Conservation (phyloP, 176 grass and related monocot genomes). For the Avena eriantha region DNA sequence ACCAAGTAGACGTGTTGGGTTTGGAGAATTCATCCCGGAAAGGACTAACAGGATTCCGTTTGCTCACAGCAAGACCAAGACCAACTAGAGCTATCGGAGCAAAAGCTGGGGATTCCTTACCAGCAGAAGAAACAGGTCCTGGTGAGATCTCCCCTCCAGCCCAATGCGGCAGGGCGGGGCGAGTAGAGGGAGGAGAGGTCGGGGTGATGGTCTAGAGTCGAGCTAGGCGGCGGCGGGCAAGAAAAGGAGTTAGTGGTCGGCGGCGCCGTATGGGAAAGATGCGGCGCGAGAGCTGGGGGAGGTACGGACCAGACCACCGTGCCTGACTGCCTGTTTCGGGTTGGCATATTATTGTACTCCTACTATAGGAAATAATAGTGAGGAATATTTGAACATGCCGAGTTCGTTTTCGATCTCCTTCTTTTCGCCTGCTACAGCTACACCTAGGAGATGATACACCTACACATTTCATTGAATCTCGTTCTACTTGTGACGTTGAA, state of each 20-base stretch:
- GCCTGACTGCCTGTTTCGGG: neutral
- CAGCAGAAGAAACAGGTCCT: neutral
- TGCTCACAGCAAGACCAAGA: neutral
- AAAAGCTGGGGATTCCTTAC: constrained; percentile 2
- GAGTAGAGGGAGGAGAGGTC: neutral
- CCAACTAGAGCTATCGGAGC: neutral
- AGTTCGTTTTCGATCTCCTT: neutral
- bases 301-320: constrained; percentile 23
- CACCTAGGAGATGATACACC: neutral
- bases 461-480: neutral
- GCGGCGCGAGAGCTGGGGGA: neutral
- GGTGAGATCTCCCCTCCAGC: constrained; percentile 29
- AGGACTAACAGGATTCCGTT: constrained; percentile 8
- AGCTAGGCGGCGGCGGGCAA: neutral
- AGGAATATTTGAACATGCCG: constrained; percentile 18
- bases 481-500: neutral
- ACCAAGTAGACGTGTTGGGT: neutral
- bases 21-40: neutral
- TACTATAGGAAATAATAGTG: neutral
- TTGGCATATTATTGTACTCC: neutral
- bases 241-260: neutral
- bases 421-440: neutral
- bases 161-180: neutral
- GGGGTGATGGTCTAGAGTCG: too few relatives aligned
- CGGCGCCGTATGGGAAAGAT: constrained; percentile 20